phyloP scores from a whole-genome alignment of 257 asterid genomes.

The Buddleja alternifolia region DNA sequence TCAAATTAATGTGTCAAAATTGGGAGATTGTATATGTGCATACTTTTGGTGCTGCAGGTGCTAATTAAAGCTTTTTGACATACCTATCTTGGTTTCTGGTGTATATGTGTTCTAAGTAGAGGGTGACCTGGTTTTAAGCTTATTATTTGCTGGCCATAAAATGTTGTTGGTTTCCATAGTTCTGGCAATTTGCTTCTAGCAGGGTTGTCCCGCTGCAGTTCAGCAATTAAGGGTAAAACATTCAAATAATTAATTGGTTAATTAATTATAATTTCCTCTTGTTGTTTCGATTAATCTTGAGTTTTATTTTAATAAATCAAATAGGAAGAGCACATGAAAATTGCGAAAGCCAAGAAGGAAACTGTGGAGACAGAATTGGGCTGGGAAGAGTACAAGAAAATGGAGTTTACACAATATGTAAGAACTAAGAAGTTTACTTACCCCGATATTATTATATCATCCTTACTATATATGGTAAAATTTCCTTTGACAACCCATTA shows the following conservation, averaged over 20 bases:
- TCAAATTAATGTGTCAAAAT: too few species aligned
- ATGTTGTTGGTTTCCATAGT: conserved; percentile 84
- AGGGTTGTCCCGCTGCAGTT: conserved; percentile 68
- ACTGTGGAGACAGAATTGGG: conserved; percentile 51
- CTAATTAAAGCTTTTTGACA: too few species aligned
- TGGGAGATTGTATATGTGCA: too few species aligned
- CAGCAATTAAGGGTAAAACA: conserved; percentile 50
- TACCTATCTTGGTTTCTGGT: too few species aligned
- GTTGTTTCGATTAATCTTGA: not conserved
- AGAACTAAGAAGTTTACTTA: too few species aligned
- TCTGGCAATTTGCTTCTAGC: conserved; percentile 75
- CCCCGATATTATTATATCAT: too few species aligned
- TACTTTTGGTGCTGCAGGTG: too few species aligned
- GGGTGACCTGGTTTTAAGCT: conserved; percentile 83
- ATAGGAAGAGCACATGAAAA: conserved; percentile 72
- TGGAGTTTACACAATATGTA: conserved; percentile 96
- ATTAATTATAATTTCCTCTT: too few species aligned
- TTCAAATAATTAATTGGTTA: not conserved
- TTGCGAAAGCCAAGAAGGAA: conserved; percentile 47
- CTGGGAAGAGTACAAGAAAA: conserved; percentile 93
- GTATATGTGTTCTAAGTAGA: too few species aligned
- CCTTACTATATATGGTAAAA: not conserved
- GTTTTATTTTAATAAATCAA: not conserved
- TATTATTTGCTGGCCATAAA: conserved; percentile 91
- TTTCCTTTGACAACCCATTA: not conserved